Conservation (phyloP, 768 basidiomycete genomes). For the Leucosporidium yakuticum region DNA sequence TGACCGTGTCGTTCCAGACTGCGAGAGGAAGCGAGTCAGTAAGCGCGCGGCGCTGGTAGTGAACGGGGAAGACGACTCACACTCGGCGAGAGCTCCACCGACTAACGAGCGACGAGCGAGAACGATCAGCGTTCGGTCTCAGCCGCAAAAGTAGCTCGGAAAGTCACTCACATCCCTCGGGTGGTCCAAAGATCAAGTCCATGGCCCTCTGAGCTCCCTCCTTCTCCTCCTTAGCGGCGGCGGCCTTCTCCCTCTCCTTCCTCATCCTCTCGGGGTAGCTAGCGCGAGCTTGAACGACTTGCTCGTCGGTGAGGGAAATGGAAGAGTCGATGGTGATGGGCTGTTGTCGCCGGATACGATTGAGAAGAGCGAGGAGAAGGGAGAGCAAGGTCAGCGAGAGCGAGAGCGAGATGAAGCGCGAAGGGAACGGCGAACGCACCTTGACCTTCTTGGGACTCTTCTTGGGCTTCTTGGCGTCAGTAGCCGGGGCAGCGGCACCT, state of each 20-base stretch:
- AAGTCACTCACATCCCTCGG: conserved; percentile 7
- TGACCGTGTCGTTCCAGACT: conserved; percentile 22
- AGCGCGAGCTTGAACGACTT: conserved; percentile 6
- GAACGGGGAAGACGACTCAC: not conserved
- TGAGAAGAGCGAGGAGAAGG: too few relatives aligned
- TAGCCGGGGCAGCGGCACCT: not conserved
- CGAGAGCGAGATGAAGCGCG: not conserved
- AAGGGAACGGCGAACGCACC: not conserved
- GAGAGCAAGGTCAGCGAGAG: too few relatives aligned
- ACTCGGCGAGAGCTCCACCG: conserved; percentile 4
- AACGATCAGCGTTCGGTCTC: not conserved
- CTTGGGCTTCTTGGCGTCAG: conserved; percentile 13
- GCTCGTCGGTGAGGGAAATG: conserved; percentile 13
- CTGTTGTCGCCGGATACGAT: too few relatives aligned
- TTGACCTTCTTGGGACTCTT: not conserved
- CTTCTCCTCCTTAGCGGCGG: conserved; percentile 1
- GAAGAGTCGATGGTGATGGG: conserved; percentile 11
- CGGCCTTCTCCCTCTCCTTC: conserved; percentile 11
- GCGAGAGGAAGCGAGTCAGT: not conserved
- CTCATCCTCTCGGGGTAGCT: conserved; percentile 21
- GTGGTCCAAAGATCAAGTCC: conserved; percentile 22
- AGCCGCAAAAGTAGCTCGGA: not conserved
- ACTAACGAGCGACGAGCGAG: not conserved
- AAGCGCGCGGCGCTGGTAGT: not conserved
- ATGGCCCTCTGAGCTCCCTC: conserved; percentile 16